Evolutionary conservation across 2,329 filamentous ascomycete species (phyloP), one percentile per base, ranked within the genome.

Genomic region (Xylariaceae sp.): DNA sequence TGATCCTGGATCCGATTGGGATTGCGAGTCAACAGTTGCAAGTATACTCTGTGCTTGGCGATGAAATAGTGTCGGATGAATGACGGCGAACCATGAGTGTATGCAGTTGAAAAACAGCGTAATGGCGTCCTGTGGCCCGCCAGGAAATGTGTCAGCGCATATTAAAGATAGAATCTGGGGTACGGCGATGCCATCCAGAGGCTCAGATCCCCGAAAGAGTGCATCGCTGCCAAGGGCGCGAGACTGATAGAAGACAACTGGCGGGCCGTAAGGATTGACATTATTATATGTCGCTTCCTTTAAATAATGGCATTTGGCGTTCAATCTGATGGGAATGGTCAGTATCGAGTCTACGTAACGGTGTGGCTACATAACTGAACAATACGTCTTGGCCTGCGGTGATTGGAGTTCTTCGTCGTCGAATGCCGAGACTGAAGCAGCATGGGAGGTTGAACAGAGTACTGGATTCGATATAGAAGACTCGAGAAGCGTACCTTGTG

Each of bases 11-110:
- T 60, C 58, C 9, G 54, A 47, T 27, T 51, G 47, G 7, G 55
- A 53, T 22, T 53, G 48, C 5, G 54, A 56, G 32, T 62, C 57
- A 19, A 48, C 35, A n/a, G 45, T 11, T 41, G 54, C 52, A 36
- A 53, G 45, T 15, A 66, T 51, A 11, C 39, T 46, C 6, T 58
- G 61, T 3, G 68, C 53, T 43, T 67, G 65, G 19, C 62, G 60
- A 48, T 65, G 60, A 53, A 74, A 71, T 47, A 71, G 61, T 18
- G 62, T 64, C 7, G 66, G 71, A 47, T 74, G 70, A 17, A 75
- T 62, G 22, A 70, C 65, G 12, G 68, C 68, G 45, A 68, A 67
- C 71, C 72, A 74, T 7, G 68, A 63, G 49, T 74, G 71, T 49
- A 73, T 65, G 44, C 64, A 71, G 31, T 62, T 57, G 59, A 74